A percentile compares a stretch with the other conserved stretches of the same genome.
phyloP scores from a whole-genome alignment of 2,329 filamentous ascomycete species.

The Neodidymelliopsis sp. region DNA sequence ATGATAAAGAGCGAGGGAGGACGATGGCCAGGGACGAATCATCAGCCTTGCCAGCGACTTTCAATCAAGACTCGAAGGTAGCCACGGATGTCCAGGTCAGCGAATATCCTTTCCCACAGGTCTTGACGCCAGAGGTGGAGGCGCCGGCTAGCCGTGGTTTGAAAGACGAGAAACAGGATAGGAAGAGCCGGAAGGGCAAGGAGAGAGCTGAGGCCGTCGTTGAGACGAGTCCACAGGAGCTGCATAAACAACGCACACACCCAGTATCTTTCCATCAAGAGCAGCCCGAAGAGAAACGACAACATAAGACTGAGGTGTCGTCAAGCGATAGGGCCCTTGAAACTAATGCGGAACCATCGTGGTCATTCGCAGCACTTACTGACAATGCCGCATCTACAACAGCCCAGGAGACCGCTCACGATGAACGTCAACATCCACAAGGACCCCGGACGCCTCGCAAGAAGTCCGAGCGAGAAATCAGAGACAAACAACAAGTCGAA shows the following conservation, averaged over 20 bases:
- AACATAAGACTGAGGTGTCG: conserved; percentile 34
- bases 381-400: conserved; percentile 56
- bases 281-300: conserved; percentile 46
- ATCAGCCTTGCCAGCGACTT: not conserved
- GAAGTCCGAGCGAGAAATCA: conserved; percentile 13
- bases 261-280: conserved; percentile 41
- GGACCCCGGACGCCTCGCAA: conserved; percentile 30
- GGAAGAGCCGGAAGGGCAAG: conserved; percentile 46
- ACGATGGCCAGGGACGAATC: not conserved
- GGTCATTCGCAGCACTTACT: conserved; percentile 51
- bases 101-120: conserved; percentile 41
- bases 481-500: conserved; percentile 17
- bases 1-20: conserved; percentile 8
- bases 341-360: conserved; percentile 36
- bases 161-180: conserved; percentile 51
- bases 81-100: conserved; percentile 14
- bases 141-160: not conserved
- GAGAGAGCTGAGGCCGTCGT: conserved; percentile 28
- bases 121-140: conserved; percentile 9
- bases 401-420: conserved; percentile 22
- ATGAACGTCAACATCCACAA: conserved; percentile 31
- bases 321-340: conserved; percentile 16
- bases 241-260: conserved; percentile 46
- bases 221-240: conserved; percentile 12
- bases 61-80: not conserved